Conservation (phyloP, 352 stramenopile genomes). For the Aphanomyces euteiches region DNA sequence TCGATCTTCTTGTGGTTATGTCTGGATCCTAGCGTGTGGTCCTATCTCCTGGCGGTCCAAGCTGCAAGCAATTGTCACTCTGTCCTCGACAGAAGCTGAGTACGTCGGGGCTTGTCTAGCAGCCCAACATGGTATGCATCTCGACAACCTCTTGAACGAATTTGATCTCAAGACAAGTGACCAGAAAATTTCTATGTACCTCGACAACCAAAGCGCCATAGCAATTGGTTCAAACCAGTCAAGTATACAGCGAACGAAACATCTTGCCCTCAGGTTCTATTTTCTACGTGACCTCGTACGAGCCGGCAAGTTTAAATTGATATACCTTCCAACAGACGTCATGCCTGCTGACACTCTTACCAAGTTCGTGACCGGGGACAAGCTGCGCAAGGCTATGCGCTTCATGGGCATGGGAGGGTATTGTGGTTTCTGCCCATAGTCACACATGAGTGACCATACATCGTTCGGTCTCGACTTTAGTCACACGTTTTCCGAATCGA, state of each 20-base stretch:
- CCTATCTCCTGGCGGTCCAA: constrained; percentile 12
- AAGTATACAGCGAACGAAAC: constrained; percentile 16
- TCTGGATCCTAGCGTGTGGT: constrained; percentile 4
- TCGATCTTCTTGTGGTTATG: constrained; percentile 14
- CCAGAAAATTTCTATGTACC: not conserved
- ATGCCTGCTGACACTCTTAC: constrained; percentile 16
- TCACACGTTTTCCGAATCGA: too few species aligned
- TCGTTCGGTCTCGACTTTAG: too few species aligned
- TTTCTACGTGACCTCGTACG: constrained; percentile 7
- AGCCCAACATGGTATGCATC: constrained; percentile 8
- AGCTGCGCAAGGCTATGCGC: constrained; percentile 3
- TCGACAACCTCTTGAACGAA: constrained; percentile 17
- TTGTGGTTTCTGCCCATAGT: constrained; percentile 20
- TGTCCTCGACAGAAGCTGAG: constrained; percentile 15
- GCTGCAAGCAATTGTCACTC: constrained; percentile 6
- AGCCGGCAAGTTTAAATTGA: not conserved
- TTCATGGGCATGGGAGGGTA: constrained; percentile 25
- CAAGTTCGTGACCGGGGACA: constrained; percentile 4
- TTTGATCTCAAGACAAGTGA: not conserved
- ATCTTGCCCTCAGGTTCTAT: constrained; percentile 16
- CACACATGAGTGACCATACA: not conserved
- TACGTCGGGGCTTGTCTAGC: constrained; percentile 13
- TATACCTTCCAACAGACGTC: constrained; percentile 1
- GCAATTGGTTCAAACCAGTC: not conserved
- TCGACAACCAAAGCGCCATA: constrained; percentile 22